Percentiles rank a stretch among this genome's conserved stretches.
phyloP scores from a whole-genome alignment of 371 early-diverging fungal genomes.

The Syncephalastrum contaminatum region DNA sequence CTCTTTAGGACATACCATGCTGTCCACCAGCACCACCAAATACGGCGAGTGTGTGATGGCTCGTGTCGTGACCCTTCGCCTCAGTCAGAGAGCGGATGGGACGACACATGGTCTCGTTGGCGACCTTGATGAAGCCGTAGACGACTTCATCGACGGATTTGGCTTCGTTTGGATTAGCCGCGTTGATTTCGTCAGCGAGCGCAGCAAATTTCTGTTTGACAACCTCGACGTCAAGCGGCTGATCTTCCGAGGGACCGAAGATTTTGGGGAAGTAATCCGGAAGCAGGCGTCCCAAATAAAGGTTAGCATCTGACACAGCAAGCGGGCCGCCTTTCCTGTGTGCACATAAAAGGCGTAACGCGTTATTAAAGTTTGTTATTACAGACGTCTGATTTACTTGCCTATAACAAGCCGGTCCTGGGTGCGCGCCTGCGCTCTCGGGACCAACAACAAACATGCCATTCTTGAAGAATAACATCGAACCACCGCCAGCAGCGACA shows the following conservation, averaged over 20 bases:
- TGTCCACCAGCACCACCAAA: slow-evolving; percentile 98
- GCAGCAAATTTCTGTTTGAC: slow-evolving; percentile 63
- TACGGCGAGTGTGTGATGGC: slow-evolving; percentile 83
- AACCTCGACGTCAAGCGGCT: slow-evolving; percentile 74
- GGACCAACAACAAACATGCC: slow-evolving; percentile 95
- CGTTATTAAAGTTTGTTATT: not conserved
- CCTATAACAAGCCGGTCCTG: slow-evolving; percentile 90
- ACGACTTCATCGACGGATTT: slow-evolving; percentile 82
- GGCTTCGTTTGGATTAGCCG: slow-evolving; percentile 30
- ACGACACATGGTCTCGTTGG: slow-evolving; percentile 95
- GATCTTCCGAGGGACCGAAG: slow-evolving; percentile 88
- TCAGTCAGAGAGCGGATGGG: slow-evolving; percentile 94
- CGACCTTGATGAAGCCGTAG: slow-evolving; percentile 91
- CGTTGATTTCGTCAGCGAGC: slow-evolving; percentile 68
- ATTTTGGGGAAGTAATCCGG: slow-evolving; percentile 92
- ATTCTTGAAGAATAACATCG: slow-evolving; percentile 88
- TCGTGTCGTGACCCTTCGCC: slow-evolving; percentile 88
- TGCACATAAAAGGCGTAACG: not conserved
- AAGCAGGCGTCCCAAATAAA: slow-evolving; percentile 85
- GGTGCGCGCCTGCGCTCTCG: slow-evolving; percentile 94
- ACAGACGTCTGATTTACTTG: slow-evolving; percentile 1
- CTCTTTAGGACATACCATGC: slow-evolving; percentile 39
- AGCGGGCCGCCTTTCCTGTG: slow-evolving; percentile 92
- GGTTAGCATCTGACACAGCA: slow-evolving; percentile 93
- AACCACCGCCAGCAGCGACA: slow-evolving; percentile 95